Conservation (phyloP, 2,329 filamentous ascomycete species). For the Paraphaeosphaeria minitans region DNA sequence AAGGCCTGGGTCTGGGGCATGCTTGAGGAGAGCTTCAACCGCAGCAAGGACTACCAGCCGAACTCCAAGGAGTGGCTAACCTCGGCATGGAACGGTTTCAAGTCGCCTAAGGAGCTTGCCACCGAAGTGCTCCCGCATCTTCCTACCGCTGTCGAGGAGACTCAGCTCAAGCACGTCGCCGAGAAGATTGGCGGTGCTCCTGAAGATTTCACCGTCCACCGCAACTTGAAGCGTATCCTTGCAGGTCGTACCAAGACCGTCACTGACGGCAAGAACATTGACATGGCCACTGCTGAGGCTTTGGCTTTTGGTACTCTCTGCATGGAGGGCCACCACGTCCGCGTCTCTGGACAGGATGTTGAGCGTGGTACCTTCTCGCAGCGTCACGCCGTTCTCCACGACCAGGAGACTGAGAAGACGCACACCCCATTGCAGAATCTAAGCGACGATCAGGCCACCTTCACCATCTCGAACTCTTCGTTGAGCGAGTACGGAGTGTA, state of each 20-base stretch:
- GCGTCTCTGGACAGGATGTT: slow-evolving; percentile 97
- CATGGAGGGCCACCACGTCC: slow-evolving; percentile 92
- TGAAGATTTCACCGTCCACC: slow-evolving; percentile 86
- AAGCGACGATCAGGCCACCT: slow-evolving; percentile 88
- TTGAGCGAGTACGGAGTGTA: slow-evolving; percentile 71
- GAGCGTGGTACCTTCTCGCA: slow-evolving; percentile 99
- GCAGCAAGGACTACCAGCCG: slow-evolving; percentile 96
- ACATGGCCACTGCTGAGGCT: slow-evolving; percentile 97
- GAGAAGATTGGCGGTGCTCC: slow-evolving; percentile 78
- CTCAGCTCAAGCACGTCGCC: slow-evolving; percentile 80
- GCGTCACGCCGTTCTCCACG: slow-evolving; percentile 94
- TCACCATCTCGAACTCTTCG: slow-evolving; percentile 97
- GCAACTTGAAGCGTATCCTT: slow-evolving; percentile 96
- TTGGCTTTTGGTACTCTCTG: slow-evolving; percentile 92
- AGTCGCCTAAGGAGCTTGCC: slow-evolving; percentile 96
- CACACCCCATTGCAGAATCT: slow-evolving; percentile 92
- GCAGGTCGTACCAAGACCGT: slow-evolving; percentile 89
- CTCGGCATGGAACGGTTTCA: slow-evolving; percentile 99
- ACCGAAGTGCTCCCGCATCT: slow-evolving; percentile 92
- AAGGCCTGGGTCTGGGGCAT: slow-evolving; percentile 99
- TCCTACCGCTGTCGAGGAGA: slow-evolving; percentile 76
- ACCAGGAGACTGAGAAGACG: slow-evolving; percentile 91
- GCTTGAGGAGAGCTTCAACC: slow-evolving; percentile 95
- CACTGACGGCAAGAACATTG: slow-evolving; percentile 88
- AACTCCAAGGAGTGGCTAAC: slow-evolving; percentile 98